These are phyloP conservation scores for Candida insectalens DNA, from an alignment of 805 yeast species.

Conservation along the genomic window DNA sequence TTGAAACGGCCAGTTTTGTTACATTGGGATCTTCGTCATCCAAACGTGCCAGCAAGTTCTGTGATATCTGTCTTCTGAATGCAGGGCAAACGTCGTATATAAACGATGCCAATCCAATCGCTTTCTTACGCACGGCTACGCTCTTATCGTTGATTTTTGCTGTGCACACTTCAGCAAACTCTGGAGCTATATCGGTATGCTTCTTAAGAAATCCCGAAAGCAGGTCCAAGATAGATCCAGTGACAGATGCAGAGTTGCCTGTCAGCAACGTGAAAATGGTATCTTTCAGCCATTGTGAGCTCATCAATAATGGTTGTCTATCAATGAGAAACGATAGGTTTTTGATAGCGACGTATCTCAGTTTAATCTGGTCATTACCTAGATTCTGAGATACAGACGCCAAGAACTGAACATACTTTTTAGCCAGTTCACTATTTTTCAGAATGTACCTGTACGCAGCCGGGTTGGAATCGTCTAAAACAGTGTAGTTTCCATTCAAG, in stretches of 20 bases:
- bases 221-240: constrained; percentile 69
- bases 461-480: constrained; percentile 1
- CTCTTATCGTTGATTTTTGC: constrained; percentile 50
- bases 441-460: constrained; percentile 17
- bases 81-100: constrained; percentile 33
- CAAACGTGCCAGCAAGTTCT: constrained; percentile 41
- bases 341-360: constrained; percentile 57
- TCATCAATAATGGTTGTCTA: constrained; percentile 41
- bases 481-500: neutral
- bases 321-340: constrained; percentile 46
- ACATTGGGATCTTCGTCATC: constrained; percentile 66
- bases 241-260: constrained; percentile 61
- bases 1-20: constrained; percentile 29
- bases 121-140: constrained; percentile 52
- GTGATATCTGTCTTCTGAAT: constrained; percentile 33
- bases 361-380: constrained; percentile 38
- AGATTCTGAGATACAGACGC: constrained; percentile 37
- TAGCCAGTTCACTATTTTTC: constrained; percentile 22
- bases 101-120: constrained; percentile 38
- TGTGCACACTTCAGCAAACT: constrained; percentile 40
- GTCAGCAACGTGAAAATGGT: constrained; percentile 41
- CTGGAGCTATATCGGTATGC: constrained; percentile 34
- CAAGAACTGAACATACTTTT: constrained; percentile 44
- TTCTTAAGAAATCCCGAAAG: constrained; percentile 37
- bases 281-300: constrained; percentile 38